Evolutionary conservation across 371 early-diverging fungal genomes (phyloP), one percentile per base, ranked within the genome.

Genomic region (Lichtheimia hyalospora): DNA sequence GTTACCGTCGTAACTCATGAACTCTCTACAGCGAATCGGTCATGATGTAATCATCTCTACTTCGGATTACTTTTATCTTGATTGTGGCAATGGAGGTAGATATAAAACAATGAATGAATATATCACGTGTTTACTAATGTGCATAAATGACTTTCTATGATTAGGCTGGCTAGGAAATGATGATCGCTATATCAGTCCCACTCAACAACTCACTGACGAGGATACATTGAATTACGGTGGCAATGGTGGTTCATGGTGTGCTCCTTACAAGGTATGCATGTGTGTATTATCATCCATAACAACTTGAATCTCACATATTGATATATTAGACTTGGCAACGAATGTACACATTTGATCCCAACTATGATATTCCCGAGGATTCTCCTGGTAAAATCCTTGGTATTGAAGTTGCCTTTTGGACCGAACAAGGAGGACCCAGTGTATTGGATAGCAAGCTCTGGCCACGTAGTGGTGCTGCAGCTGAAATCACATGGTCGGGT

Each of bases 401-500:
- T 53, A 77, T 73, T 49, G 79, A 78, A 61, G 86, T 81, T 4
- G 81, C 86, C 24, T 41, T 86, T 39, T 92, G 92, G 93, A 79
- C 89, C 12, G 91, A 92, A 67, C 90, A 90, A 66, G 46, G 77
- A 5, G 92, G 89, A 49, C 77, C 79, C 20, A 71, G 69, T 25
- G 82, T 77, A 23, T 61, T 91, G 15, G 91, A 91, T 72, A 43
- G 54, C 41, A 74, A 77, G 52, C 64, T 90, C 55, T 92, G 92
- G 90, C 91, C 91, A 39, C 87, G 91, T 43, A 66, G 86, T 49
- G 74, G 88, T 16, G 89, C 91, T 24, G 82, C 86, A 49, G 85
- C 90, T 16, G 93, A 91, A 73, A 64, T 86, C 34, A 79, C 84
- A 48, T 92, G 93, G 93, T 84, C 89, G 10, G 92, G 90, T 23